Percentiles rank a stretch among this genome's conserved stretches.
These are phyloP conservation scores for Cytospora chrysosperma DNA, from an alignment of 2,329 filamentous ascomycete genomes.

Conservation along the genomic window DNA sequence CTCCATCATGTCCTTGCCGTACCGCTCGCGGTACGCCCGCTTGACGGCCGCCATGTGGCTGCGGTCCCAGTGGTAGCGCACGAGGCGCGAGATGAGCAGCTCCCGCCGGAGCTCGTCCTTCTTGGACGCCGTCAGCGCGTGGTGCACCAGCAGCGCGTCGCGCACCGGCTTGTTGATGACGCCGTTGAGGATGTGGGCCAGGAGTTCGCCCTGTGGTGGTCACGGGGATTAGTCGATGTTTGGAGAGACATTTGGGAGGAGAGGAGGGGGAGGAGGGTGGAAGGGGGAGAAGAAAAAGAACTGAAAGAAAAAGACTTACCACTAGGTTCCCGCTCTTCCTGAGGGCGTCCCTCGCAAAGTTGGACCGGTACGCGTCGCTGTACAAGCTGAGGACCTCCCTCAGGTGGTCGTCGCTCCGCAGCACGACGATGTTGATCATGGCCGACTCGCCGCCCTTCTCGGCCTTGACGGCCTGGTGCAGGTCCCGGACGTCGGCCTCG, in stretches of 20 bases:
- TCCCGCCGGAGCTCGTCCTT: conserved; percentile 75
- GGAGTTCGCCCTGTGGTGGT: conserved; percentile 82
- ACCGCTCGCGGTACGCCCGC: conserved; percentile 74
- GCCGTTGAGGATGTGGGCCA: conserved; percentile 94
- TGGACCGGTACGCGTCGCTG: conserved; percentile 68
- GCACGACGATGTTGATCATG: conserved; percentile 82
- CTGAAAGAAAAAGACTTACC: no score
- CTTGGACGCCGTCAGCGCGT: conserved; percentile 75
- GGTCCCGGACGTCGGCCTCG: conserved; percentile 68
- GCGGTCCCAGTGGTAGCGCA: conserved; percentile 90
- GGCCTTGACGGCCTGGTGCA: conserved; percentile 66
- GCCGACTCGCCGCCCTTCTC: conserved; percentile 82
- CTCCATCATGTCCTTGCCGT: conserved; percentile 70
- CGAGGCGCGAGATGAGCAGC: conserved; percentile 81
- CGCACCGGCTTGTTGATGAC: conserved; percentile 94
- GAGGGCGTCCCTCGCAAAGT: conserved; percentile 86
- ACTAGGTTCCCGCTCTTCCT: conserved; percentile 89
- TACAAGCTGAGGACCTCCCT: conserved; percentile 77
- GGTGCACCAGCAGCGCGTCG: conserved; percentile 85
- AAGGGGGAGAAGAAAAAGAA: not conserved
- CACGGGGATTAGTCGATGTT: no score
- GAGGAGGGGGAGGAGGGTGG: not conserved
- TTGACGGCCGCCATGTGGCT: conserved; percentile 79
- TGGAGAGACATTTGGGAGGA: no score
- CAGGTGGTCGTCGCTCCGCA: conserved; percentile 78